A percentile compares a stretch with the other conserved stretches of the same genome.
These are phyloP conservation scores for Rhizopogon rudus DNA, from an alignment of 768 basidiomycete species.

Conservation along the genomic window DNA sequence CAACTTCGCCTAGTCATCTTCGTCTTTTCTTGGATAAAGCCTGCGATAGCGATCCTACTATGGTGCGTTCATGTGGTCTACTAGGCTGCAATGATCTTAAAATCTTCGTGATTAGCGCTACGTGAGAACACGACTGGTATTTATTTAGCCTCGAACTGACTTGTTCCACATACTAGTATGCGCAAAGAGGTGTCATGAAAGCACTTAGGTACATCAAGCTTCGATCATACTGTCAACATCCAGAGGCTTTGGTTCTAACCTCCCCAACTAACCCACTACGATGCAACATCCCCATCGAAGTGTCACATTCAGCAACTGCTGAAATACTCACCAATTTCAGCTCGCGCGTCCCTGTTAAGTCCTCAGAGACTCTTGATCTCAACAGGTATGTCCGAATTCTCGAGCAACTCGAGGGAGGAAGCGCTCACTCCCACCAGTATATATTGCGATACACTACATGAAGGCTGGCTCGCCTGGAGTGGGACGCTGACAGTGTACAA, in stretches of 20 bases:
- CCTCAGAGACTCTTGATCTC: neutral
- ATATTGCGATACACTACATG: conserved; percentile 50
- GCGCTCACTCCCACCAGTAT: conserved; percentile 30
- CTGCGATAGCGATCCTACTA: conserved; percentile 58
- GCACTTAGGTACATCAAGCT: conserved; percentile 73
- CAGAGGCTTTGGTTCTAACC: conserved; percentile 56
- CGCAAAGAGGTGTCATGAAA: conserved; percentile 74
- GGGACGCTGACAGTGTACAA: conserved; percentile 40
- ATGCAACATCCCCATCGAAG: conserved; percentile 41
- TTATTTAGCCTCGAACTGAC: neutral
- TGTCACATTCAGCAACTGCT: conserved; percentile 47
- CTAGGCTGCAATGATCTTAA: neutral
- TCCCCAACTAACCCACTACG: conserved; percentile 67
- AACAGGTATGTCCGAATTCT: neutral
- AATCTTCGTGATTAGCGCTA: conserved; percentile 41
- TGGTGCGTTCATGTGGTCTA: conserved; percentile 39
- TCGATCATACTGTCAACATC: conserved; percentile 58
- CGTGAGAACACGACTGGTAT: conserved; percentile 31
- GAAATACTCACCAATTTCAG: conserved; percentile 54
- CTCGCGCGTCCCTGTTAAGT: conserved; percentile 27
- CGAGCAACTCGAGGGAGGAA: neutral
- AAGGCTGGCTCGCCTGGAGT: conserved; percentile 71
- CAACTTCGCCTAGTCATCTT: conserved; percentile 44
- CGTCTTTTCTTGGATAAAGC: conserved; percentile 56
- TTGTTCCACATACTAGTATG: conserved; percentile 40